phyloP scores from a whole-genome alignment of 2,329 filamentous ascomycete species.

The Claviceps africana region DNA sequence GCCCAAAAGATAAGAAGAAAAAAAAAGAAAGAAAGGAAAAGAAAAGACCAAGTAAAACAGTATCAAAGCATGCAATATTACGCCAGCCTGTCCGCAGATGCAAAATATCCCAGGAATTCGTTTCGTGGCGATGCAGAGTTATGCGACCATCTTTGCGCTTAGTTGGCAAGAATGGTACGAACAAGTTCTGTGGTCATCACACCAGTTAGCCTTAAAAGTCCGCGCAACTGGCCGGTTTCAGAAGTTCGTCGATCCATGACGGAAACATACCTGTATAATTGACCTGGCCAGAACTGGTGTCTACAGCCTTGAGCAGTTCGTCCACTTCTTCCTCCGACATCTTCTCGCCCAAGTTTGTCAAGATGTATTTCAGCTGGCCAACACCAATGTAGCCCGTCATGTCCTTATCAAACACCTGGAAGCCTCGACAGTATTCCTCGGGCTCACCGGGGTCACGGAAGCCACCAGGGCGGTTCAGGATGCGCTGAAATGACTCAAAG shows the following conservation, averaged over 20 bases:
- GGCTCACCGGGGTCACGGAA: slow-evolving; percentile 97
- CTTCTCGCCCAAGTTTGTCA: slow-evolving; percentile 97
- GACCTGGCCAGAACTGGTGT: slow-evolving; percentile 90
- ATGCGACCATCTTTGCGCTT: slow-evolving; percentile 14
- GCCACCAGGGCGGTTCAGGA: slow-evolving; percentile 92
- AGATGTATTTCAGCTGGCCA: slow-evolving; percentile 91
- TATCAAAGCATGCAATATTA: slow-evolving; percentile 10
- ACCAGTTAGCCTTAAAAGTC: slow-evolving; percentile 4
- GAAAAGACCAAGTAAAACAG: background rate
- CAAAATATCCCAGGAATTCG: slow-evolving; percentile 8
- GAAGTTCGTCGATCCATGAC: background rate
- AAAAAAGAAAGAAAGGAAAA: background rate
- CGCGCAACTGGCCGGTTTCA: background rate
- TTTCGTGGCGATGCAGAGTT: background rate
- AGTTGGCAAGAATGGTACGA: slow-evolving; percentile 77
- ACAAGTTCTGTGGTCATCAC: slow-evolving; percentile 50
- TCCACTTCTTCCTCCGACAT: slow-evolving; percentile 99
- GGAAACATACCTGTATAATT: slow-evolving; percentile 73
- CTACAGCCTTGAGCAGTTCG: slow-evolving; percentile 94
- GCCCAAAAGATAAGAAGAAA: background rate
- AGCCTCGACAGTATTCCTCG: slow-evolving; percentile 95
- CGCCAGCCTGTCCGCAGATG: slow-evolving; percentile 5
- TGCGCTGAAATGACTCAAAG: slow-evolving; percentile 91
- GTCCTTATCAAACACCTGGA: slow-evolving; percentile 99
- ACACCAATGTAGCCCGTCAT: slow-evolving; percentile 97